Base-by-base conservation (phyloP, 2,329 filamentous ascomycete species). In the Trichoderma oligosporum region DNA sequence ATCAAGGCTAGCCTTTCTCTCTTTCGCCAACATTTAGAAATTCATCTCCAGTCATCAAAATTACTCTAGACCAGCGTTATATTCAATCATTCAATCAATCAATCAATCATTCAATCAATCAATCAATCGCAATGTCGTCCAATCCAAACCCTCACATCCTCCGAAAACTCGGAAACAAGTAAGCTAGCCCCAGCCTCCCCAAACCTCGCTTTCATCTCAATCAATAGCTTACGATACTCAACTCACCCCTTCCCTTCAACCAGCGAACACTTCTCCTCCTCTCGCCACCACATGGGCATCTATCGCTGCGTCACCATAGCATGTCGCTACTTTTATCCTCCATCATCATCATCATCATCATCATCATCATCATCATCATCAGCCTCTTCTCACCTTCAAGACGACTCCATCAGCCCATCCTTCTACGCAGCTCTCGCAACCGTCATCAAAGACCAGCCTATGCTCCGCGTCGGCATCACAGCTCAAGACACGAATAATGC, bases 391-490 rank as follows among this genome's bases (percentile, higher is more conserved):
- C 48, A 6, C 36, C 53, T 25, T 4, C 1, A 6, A 14, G 35
- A 14, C 22, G 29, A 25, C n/a, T 20, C 35, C 52, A 35, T 38
- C 62, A 56, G 39, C 38, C 18, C 55, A 42, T 14, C 57, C 35
- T 59, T 81, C 14, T 67, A 73, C 51, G 52, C 64, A 5, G 78
- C 78, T 0, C 58, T 81, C 7, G 67, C 67, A 3, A 57, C 66
- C 8, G 65, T 82, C 18, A 64, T 81, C 12, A 62, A 70, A 12
- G 67, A 67, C n/a, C 75, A 82, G 54, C 73, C 76, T 2, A 73
- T 76, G 58, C 71, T 84, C 41, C 73, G 76, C 12, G 75, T 78
- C 29, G 79, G 77, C 9, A 78, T 84, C 59, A 64, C 67, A 2
- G 71, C 68, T 38, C 73, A 82, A 46, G 71, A 77, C 35, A 74